Evolutionary conservation across 495 filamentous ascomycete genomes (phyloP).

Genomic region (Aspergillus kassunensis): DNA sequence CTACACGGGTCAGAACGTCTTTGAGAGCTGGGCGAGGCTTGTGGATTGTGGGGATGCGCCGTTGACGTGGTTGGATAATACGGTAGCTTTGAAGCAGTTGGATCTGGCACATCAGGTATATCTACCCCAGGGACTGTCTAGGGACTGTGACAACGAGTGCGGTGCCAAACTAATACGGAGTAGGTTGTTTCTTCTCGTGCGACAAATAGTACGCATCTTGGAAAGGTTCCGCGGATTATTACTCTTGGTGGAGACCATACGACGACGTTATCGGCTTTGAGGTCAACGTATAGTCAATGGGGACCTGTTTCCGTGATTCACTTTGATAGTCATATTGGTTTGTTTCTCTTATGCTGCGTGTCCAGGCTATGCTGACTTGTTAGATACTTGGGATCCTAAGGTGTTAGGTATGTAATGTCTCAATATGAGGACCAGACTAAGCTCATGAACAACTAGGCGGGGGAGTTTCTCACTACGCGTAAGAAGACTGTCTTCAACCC

Average conservation of each 20-base stretch:
- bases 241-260: conserved; percentile 52
- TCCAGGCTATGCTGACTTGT: background rate
- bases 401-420: conserved; percentile 30
- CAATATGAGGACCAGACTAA: background rate
- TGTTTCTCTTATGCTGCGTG: background rate
- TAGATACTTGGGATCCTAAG: conserved; percentile 48
- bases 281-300: conserved; percentile 41
- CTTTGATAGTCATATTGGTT: conserved; percentile 48
- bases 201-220: conserved; percentile 17
- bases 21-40: conserved; percentile 43
- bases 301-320: conserved; percentile 50
- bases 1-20: conserved; percentile 44
- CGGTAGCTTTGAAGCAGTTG: conserved; percentile 47
- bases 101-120: conserved; percentile 43
- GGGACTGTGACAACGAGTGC: too few species aligned
- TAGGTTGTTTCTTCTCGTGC: conserved; percentile 24
- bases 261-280: conserved; percentile 44
- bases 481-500: conserved; percentile 13
- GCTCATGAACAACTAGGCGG: conserved; percentile 19
- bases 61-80: conserved; percentile 50
- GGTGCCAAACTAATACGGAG: too few species aligned
- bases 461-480: conserved; percentile 49
- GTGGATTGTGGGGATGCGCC: conserved; percentile 53
- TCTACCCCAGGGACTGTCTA: too few species aligned
- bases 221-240: conserved; percentile 40